phyloP scores from a whole-genome alignment of 495 filamentous ascomycete genomes.

The Cercophora scortea region DNA sequence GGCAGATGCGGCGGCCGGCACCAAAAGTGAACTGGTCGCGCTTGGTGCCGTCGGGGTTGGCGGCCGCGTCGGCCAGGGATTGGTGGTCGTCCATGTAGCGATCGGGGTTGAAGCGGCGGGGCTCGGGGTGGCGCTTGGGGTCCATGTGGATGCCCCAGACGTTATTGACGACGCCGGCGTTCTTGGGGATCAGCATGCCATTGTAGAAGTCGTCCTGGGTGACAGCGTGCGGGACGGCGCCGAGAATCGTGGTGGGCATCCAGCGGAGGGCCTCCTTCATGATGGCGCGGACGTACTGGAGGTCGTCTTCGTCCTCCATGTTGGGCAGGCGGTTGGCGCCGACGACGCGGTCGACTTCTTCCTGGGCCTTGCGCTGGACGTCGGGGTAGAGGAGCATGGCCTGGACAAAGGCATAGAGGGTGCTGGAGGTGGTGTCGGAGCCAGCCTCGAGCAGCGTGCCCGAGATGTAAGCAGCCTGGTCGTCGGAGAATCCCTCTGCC shows the following conservation, averaged over 20 bases:
- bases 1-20: slow-evolving; percentile 52
- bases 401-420: slow-evolving; percentile 51
- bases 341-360: slow-evolving; percentile 45
- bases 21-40: slow-evolving; percentile 47
- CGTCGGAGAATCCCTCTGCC: slow-evolving; percentile 30
- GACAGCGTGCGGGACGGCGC: slow-evolving; percentile 46
- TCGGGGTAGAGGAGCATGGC: slow-evolving; percentile 48
- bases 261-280: slow-evolving; percentile 54
- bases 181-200: slow-evolving; percentile 46
- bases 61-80: slow-evolving; percentile 19
- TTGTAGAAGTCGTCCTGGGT: slow-evolving; percentile 43
- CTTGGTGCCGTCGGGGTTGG: slow-evolving; percentile 24
- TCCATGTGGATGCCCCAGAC: slow-evolving; percentile 40
- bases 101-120: slow-evolving; percentile 26
- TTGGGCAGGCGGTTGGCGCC: slow-evolving; percentile 40
- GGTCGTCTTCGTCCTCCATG: slow-evolving; percentile 40
- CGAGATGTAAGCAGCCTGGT: slow-evolving; percentile 36
- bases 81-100: slow-evolving; percentile 23
- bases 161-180: slow-evolving; percentile 37
- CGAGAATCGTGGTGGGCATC: slow-evolving; percentile 49
- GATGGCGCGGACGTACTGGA: slow-evolving; percentile 45
- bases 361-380: slow-evolving; percentile 42
- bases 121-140: slow-evolving; percentile 27
- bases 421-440: slow-evolving; percentile 46
- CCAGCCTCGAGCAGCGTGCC: slow-evolving; percentile 50